phyloP scores from a whole-genome alignment of 2,329 filamentous ascomycete species.

The Zymoseptoria ardabiliae region DNA sequence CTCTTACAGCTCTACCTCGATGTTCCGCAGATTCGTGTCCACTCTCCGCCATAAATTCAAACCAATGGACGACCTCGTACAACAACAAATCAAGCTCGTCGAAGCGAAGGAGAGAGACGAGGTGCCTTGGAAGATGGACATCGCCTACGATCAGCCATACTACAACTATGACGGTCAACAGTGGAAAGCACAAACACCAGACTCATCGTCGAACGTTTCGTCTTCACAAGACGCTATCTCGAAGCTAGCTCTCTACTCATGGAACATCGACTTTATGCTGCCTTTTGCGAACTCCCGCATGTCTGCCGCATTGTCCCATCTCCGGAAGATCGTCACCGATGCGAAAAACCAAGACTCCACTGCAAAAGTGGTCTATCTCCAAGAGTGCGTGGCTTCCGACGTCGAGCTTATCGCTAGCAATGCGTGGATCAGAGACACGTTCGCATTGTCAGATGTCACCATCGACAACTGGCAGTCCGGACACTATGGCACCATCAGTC shows the following conservation, averaged over 20 bases:
- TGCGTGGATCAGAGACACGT: slow-evolving; percentile 43
- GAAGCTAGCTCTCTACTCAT: slow-evolving; percentile 34
- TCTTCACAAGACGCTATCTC: background rate
- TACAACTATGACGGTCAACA: slow-evolving; percentile 7
- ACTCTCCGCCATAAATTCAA: background rate
- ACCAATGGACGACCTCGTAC: slow-evolving; percentile 14
- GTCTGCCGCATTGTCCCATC: slow-evolving; percentile 34
- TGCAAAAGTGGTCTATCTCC: slow-evolving; percentile 43
- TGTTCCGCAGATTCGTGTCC: background rate
- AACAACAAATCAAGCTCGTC: slow-evolving; percentile 10
- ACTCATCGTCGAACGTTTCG: background rate
- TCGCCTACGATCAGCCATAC: slow-evolving; percentile 17
- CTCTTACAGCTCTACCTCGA: background rate
- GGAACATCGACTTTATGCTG: slow-evolving; percentile 45
- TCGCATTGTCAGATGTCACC: slow-evolving; percentile 44
- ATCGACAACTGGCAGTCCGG: slow-evolving; percentile 38
- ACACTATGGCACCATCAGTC: slow-evolving; percentile 47
- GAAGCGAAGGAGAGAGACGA: slow-evolving; percentile 10
- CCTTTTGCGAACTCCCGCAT: slow-evolving; percentile 35
- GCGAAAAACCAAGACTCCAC: slow-evolving; percentile 8
- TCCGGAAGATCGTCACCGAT: slow-evolving; percentile 27
- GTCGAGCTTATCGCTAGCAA: slow-evolving; percentile 38
- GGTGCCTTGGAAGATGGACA: slow-evolving; percentile 20
- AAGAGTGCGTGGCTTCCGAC: slow-evolving; percentile 46
- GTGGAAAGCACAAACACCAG: slow-evolving; percentile 9